Percentiles rank a stretch among this genome's conserved stretches.
phyloP scores from a whole-genome alignment of 2,329 filamentous ascomycete species.

The Aspergillus pseudoglaucus region DNA sequence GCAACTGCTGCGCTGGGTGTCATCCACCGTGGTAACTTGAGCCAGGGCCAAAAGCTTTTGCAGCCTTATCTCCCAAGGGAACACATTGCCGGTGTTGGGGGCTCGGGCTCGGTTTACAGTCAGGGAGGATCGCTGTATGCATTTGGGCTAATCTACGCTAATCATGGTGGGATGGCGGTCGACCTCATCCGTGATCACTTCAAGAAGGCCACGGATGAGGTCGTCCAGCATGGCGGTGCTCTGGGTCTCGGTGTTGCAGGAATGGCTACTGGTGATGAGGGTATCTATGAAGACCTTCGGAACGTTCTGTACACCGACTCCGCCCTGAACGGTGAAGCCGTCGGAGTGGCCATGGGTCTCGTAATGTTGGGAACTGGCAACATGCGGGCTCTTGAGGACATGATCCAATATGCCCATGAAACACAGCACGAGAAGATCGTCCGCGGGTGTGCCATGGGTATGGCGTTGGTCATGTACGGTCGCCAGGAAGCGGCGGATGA shows the following conservation, averaged over 20 bases:
- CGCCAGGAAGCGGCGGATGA: slow-evolving; percentile 92
- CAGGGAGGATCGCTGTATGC: slow-evolving; percentile 95
- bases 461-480: slow-evolving; percentile 97
- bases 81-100: slow-evolving; percentile 54
- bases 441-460: slow-evolving; percentile 86
- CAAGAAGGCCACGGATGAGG: slow-evolving; percentile 56
- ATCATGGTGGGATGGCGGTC: slow-evolving; percentile 82
- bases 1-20: slow-evolving; percentile 93
- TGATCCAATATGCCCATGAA: slow-evolving; percentile 96
- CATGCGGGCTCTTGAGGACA: slow-evolving; percentile 83
- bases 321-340: slow-evolving; percentile 92
- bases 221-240: slow-evolving; percentile 94
- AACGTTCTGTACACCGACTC: slow-evolving; percentile 87
- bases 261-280: slow-evolving; percentile 89
- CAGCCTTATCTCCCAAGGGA: slow-evolving; percentile 87
- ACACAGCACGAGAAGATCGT: slow-evolving; percentile 99
- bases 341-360: slow-evolving; percentile 91
- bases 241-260: slow-evolving; percentile 92
- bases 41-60: slow-evolving; percentile 84
- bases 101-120: slow-evolving; percentile 82
- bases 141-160: slow-evolving; percentile 92
- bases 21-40: slow-evolving; percentile 91
- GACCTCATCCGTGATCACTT: slow-evolving; percentile 43
- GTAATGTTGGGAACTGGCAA: slow-evolving; percentile 99
- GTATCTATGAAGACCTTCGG: slow-evolving; percentile 87